These are phyloP conservation scores for Teratosphaeria zuluensis DNA, from an alignment of 2,329 filamentous ascomycete genomes.

Conservation along the genomic window DNA sequence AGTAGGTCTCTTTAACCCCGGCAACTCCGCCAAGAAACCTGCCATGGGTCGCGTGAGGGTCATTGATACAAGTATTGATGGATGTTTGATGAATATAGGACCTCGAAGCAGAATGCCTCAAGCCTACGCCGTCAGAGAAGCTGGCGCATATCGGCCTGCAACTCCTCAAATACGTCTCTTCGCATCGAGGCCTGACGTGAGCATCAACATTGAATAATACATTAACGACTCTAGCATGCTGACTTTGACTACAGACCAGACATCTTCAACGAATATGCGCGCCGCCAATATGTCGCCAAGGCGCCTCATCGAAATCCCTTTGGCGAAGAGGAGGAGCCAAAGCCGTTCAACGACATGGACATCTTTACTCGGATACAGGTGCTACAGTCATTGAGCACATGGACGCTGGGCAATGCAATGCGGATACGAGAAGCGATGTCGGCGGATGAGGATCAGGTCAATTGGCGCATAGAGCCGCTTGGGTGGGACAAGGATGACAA, in stretches of 20 bases:
- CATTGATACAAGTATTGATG: slow-evolving; percentile 2
- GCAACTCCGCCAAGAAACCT: neutral
- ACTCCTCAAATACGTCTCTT: slow-evolving; percentile 86
- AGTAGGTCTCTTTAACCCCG: slow-evolving; percentile 43
- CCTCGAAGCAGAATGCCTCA: slow-evolving; percentile 79
- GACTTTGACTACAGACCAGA: slow-evolving; percentile 50
- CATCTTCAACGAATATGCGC: slow-evolving; percentile 86
- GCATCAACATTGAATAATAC: slow-evolving; percentile 26
- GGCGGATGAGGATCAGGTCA: slow-evolving; percentile 53
- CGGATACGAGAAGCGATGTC: slow-evolving; percentile 78
- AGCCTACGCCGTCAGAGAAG: slow-evolving; percentile 59
- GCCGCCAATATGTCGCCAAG: slow-evolving; percentile 79
- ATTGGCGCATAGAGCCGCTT: slow-evolving; percentile 60
- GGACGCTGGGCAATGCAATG: slow-evolving; percentile 81
- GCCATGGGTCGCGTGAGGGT: neutral
- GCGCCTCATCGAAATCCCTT: slow-evolving; percentile 75
- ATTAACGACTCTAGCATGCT: neutral
- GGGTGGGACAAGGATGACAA: slow-evolving; percentile 86
- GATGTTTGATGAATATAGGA: slow-evolving; percentile 46
- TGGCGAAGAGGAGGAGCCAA: slow-evolving; percentile 62
- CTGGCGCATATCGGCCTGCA: slow-evolving; percentile 75
- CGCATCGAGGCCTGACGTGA: slow-evolving; percentile 84
- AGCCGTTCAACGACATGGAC: slow-evolving; percentile 72
- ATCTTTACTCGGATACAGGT: slow-evolving; percentile 72
- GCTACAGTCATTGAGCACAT: slow-evolving; percentile 79